phyloP scores from a whole-genome alignment of 345 rosid species.

The Euphorbia pulcherrima region DNA sequence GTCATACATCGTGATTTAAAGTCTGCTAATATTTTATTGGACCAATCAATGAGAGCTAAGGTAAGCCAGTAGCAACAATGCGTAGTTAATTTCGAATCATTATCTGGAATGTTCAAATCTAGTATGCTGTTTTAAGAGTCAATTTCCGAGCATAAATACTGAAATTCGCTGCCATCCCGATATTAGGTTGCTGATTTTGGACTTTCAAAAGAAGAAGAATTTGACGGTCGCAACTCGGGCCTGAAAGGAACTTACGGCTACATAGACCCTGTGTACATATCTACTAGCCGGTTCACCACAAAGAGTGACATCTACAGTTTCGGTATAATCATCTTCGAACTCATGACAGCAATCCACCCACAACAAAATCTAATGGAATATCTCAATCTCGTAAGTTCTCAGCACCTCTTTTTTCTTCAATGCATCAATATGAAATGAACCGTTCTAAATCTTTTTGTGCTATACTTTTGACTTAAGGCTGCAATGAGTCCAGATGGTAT shows the following conservation, averaged over 20 bases:
- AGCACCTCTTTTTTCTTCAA: neutral
- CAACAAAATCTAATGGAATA: slow-evolving; percentile 93
- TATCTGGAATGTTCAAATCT: neutral
- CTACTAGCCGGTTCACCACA: slow-evolving; percentile 73
- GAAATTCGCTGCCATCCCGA: neutral
- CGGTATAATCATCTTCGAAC: slow-evolving; percentile 86
- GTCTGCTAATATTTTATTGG: slow-evolving; percentile 86
- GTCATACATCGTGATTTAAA: slow-evolving; percentile 95
- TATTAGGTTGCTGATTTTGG: slow-evolving; percentile 93
- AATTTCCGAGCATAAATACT: neutral
- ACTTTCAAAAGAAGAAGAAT: slow-evolving; percentile 79
- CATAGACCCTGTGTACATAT: slow-evolving; percentile 77
- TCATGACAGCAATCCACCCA: slow-evolving; percentile 90
- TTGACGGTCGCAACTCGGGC: slow-evolving; percentile 67
- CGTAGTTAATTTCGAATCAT: neutral
- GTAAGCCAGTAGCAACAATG: slow-evolving; percentile 36
- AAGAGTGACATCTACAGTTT: slow-evolving; percentile 91
- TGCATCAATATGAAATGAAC: slow-evolving; percentile 5
- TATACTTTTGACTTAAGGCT: slow-evolving; percentile 44
- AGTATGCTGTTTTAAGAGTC: neutral
- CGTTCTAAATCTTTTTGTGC: neutral
- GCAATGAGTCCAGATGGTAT: slow-evolving; percentile 79
- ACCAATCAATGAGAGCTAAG: slow-evolving; percentile 86
- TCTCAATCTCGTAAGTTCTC: slow-evolving; percentile 62
- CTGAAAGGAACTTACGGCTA: slow-evolving; percentile 93